phyloP scores from a whole-genome alignment of 345 rosid genomes.

The Euphorbia peplus region DNA sequence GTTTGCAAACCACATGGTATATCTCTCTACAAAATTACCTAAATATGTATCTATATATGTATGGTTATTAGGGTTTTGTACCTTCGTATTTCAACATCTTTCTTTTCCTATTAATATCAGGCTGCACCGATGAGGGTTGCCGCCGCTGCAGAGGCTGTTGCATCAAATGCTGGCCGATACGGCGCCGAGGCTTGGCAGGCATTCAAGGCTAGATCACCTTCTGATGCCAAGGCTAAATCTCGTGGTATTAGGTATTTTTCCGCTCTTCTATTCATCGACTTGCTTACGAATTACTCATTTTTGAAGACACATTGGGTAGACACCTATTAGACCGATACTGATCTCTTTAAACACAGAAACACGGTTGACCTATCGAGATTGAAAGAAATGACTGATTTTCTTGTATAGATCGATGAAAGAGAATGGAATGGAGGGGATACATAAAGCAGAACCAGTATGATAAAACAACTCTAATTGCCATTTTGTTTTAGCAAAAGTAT shows the following conservation, averaged over 20 bases:
- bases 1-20: neutral
- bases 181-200: slow-evolving; percentile 13
- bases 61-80: neutral
- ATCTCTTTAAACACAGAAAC: neutral
- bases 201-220: slow-evolving; percentile 8
- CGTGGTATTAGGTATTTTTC: slow-evolving; percentile 1
- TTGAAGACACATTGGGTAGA: too few relatives aligned
- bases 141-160: slow-evolving; percentile 6
- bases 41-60: neutral
- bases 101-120: neutral
- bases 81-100: neutral
- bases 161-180: slow-evolving; percentile 3
- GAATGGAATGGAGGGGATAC: too few relatives aligned
- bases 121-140: slow-evolving; percentile 3
- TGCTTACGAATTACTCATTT: neutral
- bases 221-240: neutral
- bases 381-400: too few relatives aligned
- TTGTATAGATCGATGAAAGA: too few relatives aligned
- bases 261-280: neutral
- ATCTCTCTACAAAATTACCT: neutral
- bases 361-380: too few relatives aligned
- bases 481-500: neutral
- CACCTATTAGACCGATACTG: too few relatives aligned
- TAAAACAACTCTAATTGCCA: neutral
- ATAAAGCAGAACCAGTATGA: neutral